Base-by-base conservation (phyloP, 345 rosid genomes). In the Erysimum cheiranthoides region DNA sequence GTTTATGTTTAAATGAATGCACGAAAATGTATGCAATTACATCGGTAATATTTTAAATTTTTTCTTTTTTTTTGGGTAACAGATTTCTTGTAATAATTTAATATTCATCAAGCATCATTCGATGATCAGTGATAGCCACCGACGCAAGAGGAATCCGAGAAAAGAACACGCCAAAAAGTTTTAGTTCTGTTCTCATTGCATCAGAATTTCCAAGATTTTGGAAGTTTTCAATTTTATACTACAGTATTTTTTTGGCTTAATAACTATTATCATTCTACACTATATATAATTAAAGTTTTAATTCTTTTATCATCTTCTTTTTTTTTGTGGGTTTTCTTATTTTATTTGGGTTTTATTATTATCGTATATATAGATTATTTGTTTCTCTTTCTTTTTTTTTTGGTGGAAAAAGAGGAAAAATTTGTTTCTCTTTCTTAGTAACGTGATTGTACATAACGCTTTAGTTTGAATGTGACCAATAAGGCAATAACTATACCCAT, bases 71-170 rank as follows among this genome's bases (percentile, higher is more conserved):
- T 6, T 34, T 34, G 8, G 36, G 36, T 34, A 32, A 32, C 5
- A 7, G 8, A 32, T n/a, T 43, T 39, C 13, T 43, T 3, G 47
- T 14, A 43, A 16, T 43, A 61, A 39, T 53, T 52, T 18, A 42
- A 64, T 54, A 54, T 4, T 3, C 28, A 65, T 73, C 47, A 43
- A 35, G 31, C 54, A 63, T 52, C 77, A 73, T 73, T 63, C 70
- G 77, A 62, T 53, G 65, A 42, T 45, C 38, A 52, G 64, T 42
- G 64, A 64, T 47, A 53, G 58, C 39, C 71, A 73, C 78, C 57
- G 65, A 73, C 78, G 65, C 64, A 35, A 54, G 45, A 52, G 70
- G 78, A 65, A 73, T 54, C 71, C 71, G 45, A 64, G 71, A 54
- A 70, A 64, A 21, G 38, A 66, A 57, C 18, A 74, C 40, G 67